These are phyloP conservation scores for Eucalyptus camaldulensis DNA, from an alignment of 345 rosid genomes.

Conservation along the genomic window DNA sequence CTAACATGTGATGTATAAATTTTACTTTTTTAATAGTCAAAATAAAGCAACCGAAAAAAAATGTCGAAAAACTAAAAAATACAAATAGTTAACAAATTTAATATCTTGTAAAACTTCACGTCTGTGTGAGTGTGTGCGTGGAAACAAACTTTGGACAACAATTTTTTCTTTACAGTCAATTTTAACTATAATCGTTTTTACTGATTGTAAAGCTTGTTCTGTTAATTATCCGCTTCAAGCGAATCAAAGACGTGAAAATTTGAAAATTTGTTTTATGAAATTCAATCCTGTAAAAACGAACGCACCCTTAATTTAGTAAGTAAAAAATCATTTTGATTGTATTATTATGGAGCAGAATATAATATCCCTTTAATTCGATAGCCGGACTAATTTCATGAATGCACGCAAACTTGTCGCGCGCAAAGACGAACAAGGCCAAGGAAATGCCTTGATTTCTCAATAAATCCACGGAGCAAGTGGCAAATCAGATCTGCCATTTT, in stretches of 20 bases:
- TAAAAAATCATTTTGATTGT: neutral
- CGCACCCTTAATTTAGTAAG: neutral
- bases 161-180: neutral
- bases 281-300: neutral
- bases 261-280: neutral
- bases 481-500: neutral
- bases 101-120: neutral
- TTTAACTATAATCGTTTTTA: neutral
- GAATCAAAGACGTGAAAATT: neutral
- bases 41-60: neutral
- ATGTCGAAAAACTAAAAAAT: neutral
- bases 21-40: neutral
- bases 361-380: neutral
- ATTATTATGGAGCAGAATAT: neutral
- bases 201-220: neutral
- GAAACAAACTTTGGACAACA: neutral
- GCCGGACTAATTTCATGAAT: neutral
- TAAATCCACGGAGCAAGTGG: neutral
- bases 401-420: neutral
- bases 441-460: neutral
- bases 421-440: neutral
- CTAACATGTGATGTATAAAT: neutral
- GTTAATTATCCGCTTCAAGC: neutral
- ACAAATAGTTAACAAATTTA: neutral
- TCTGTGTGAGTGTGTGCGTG: rapidly evolving